Evolutionary conservation across 2,329 filamentous ascomycete species (phyloP), one percentile per base, ranked within the genome.

Genomic region (Knoxdaviesia capensis): DNA sequence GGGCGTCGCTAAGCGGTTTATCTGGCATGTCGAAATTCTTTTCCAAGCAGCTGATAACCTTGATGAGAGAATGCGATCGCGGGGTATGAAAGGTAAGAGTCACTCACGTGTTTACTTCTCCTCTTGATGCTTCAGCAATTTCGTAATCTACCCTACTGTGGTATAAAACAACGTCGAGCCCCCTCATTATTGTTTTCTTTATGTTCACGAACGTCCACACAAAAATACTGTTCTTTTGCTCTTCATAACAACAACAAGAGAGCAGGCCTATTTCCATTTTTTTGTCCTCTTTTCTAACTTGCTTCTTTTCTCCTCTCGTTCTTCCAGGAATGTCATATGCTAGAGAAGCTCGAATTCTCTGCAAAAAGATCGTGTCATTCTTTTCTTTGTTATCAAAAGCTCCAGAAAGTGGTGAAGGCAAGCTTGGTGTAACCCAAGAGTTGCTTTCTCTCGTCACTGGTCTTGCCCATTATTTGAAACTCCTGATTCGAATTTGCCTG

Each of bases 351-450:
- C 98, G 98, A 60, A 69, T 98, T 41, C 73, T 98, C n/a, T 98
- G 90, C 67, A 98, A 98, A 61, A 98, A 98, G 60, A 93, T 98
- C 43, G 90, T 98, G 5, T 84, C 88, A 30, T 98, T 98, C 65
- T 98, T 98, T 58, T 86, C 86, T 8, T 66, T 98, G 11, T 68
- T 98, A 6, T 93, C 88, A 5, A 94, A 94, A 58, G 90, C 87
- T 1, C 88, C 96, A 55, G 87, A 94, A 53, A 84, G 78, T 6
- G 83, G 80, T n/a, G 77, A 83, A 34, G 73, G 84, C 44, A 90
- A 94, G 56, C 74, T 96, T 36, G 90, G 90, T 37, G 90, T 98
- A 32, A 98, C 90, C 6, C 90, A 98, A 57, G 90, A 98, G 57
- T 70, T 98, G n/a, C 63, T 98, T n/a, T 93, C 88, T 6, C 70